Evolutionary conservation across 805 yeast genomes (phyloP), one percentile per base, ranked within the genome.

Genomic region (Blastobotrys attinorum): DNA sequence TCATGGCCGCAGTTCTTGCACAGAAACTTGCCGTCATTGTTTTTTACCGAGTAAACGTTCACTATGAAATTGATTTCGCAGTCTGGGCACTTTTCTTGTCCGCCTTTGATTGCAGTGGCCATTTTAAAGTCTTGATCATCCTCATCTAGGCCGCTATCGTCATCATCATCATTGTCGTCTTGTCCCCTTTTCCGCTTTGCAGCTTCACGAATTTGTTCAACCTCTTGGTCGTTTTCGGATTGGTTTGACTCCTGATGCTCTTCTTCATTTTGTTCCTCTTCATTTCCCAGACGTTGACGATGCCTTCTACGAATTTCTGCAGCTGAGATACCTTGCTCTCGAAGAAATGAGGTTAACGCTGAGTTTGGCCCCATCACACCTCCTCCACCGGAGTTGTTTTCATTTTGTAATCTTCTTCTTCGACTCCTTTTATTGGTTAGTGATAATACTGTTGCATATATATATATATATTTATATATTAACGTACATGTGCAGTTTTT

Each of bases 261-360:
- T 27, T 46, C 53, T 17, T 37, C 48, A 5, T 43, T 45, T 15
- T 54, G 44, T 31, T 52, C 55, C 11, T 60, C 60, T 25, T 63
- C 61, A 41, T 39, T 47, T 34, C 35, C 33, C 39, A 48, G 36
- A 22, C 45, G 48, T 36, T 31, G 42, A 7, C 39, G 48, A 31
- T 45, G 47, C 16, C 62, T 44, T 6, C 48, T 65, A 56, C 88
- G 71, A 58, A 87, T 87, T 34, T 77, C 79, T 45, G 79, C 87
- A 1, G 96, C 87, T 27, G 29, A 40, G 64, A 89, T 89, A 29
- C 97, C 97, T 62, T 88, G 95, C 45, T 83, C 86, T 40, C 88
- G 70, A 47, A 89, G 70, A 56, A 89, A 89, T 62, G 84, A 92
- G 0, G 96, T 89, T 52, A 89, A 68, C 0, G 97, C 97, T 52